Conservation (phyloP, 1,284 basidiomycete species). For the Boletus smithii region DNA sequence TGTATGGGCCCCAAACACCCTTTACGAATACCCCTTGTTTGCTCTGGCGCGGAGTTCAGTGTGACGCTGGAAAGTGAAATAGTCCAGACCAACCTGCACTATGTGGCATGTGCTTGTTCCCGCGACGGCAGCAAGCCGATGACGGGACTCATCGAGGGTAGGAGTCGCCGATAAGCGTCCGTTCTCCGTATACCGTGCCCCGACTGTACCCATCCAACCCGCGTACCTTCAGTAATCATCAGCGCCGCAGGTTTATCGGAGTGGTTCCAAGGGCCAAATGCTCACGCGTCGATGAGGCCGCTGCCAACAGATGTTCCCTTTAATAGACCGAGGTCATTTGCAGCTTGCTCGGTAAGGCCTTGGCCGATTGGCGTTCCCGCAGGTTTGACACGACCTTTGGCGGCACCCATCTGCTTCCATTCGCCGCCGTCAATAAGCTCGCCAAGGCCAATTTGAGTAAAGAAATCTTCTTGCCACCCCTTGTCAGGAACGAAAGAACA, state of each 20-base stretch:
- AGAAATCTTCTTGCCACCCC: conserved; percentile 91
- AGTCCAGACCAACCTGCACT: conserved; percentile 57
- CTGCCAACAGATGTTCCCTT: conserved; percentile 94
- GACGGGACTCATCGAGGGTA: conserved; percentile 69
- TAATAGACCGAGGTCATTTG: conserved; percentile 79
- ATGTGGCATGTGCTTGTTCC: conserved; percentile 97
- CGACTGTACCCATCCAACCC: conserved; percentile 98
- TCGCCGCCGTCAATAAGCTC: conserved; percentile 62
- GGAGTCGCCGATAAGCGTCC: conserved; percentile 53
- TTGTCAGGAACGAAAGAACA: conserved; percentile 89
- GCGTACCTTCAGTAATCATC: conserved; percentile 64
- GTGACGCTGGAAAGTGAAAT: background rate
- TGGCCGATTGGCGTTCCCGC: conserved; percentile 89
- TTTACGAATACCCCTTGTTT: conserved; percentile 82
- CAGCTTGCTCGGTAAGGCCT: conserved; percentile 78
- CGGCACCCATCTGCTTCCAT: conserved; percentile 80
- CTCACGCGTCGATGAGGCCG: conserved; percentile 89
- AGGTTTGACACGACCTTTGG: conserved; percentile 65
- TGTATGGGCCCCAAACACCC: conserved; percentile 97
- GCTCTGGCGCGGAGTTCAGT: conserved; percentile 47
- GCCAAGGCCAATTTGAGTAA: conserved; percentile 75
- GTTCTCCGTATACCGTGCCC: conserved; percentile 67
- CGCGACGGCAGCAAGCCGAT: conserved; percentile 88
- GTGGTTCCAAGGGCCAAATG: background rate
- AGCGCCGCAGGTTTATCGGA: background rate